These are phyloP conservation scores for Parathielavia appendiculata DNA, from an alignment of 495 filamentous ascomycete genomes.

Conservation along the genomic window DNA sequence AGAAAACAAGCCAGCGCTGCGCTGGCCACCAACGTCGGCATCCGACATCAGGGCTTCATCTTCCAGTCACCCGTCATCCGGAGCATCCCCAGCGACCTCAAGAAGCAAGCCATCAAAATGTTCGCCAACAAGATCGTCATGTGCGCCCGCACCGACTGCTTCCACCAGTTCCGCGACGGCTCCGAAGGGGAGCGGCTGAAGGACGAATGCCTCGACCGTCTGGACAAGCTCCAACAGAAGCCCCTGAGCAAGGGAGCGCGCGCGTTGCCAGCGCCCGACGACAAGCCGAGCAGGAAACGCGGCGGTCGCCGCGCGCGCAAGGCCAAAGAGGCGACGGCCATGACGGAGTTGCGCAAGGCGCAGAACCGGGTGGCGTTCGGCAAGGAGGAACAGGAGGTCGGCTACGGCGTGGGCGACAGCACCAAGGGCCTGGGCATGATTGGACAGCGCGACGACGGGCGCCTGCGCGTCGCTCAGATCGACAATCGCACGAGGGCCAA, in stretches of 20 bases:
- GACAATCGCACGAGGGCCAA: constrained; percentile 90
- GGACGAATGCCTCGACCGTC: constrained; percentile 71
- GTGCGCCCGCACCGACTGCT: constrained; percentile 80
- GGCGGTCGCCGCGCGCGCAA: constrained; percentile 88
- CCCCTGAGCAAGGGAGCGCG: constrained; percentile 82
- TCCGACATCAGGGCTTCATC: constrained; percentile 88
- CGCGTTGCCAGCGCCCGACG: constrained; percentile 88
- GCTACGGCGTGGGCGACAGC: constrained; percentile 80
- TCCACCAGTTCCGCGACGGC: constrained; percentile 78
- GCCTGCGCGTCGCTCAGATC: constrained; percentile 80
- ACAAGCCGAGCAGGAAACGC: constrained; percentile 90
- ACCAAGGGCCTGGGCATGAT: constrained; percentile 94
- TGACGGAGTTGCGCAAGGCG: constrained; percentile 94
- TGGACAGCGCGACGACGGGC: constrained; percentile 78
- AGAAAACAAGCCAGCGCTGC: constrained; percentile 78
- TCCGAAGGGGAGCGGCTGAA: constrained; percentile 79
- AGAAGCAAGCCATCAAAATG: constrained; percentile 92
- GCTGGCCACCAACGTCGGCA: constrained; percentile 88
- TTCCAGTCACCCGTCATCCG: constrained; percentile 86
- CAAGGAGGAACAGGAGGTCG: constrained; percentile 91
- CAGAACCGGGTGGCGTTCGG: constrained; percentile 96
- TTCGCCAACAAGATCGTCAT: constrained; percentile 90
- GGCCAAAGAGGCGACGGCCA: constrained; percentile 93
- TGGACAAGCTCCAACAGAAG: constrained; percentile 95
- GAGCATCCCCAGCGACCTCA: constrained; percentile 75